Percentiles rank a stretch among this genome's conserved stretches.
These are phyloP conservation scores for Macrophomina tecta DNA, from an alignment of 2,329 filamentous ascomycete species.

Conservation along the genomic window DNA sequence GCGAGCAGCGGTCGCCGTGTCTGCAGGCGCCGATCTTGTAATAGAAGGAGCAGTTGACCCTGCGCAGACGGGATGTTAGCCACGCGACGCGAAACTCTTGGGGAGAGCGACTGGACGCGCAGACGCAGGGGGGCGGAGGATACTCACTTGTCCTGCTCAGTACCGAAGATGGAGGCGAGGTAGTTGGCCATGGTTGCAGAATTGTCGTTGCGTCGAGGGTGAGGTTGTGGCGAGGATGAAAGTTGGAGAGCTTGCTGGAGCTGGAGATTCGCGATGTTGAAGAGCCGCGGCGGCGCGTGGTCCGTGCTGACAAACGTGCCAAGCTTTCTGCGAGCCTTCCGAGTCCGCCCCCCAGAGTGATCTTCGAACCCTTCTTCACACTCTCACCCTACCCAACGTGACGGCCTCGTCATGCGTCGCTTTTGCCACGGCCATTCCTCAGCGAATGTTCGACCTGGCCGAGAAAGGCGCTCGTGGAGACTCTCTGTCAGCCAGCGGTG, in stretches of 20 bases:
- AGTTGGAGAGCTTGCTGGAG: constrained; percentile 12
- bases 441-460: neutral
- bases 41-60: constrained; percentile 98
- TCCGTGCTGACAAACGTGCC: constrained; percentile 27
- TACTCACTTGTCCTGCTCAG: constrained; percentile 83
- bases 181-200: constrained; percentile 84
- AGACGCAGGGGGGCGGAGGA: neutral
- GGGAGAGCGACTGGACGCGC: neutral
- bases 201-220: neutral
- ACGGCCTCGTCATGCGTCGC: neutral
- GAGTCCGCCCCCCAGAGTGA: neutral
- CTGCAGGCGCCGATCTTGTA: constrained; percentile 99
- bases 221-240: constrained; percentile 15
- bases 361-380: constrained; percentile 12
- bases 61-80: constrained; percentile 29
- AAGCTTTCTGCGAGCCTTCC: constrained; percentile 9
- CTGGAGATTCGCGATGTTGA: constrained; percentile 18
- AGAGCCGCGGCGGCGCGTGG: constrained; percentile 11
- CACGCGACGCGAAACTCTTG: constrained; percentile 5
- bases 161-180: constrained; percentile 98
- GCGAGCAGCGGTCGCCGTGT: constrained; percentile 96
- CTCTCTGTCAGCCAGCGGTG: no score
- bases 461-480: no score
- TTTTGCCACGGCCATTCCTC: neutral
- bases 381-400: neutral